phyloP scores from a whole-genome alignment of 345 rosid species.

The Lenwebbia sp. region DNA sequence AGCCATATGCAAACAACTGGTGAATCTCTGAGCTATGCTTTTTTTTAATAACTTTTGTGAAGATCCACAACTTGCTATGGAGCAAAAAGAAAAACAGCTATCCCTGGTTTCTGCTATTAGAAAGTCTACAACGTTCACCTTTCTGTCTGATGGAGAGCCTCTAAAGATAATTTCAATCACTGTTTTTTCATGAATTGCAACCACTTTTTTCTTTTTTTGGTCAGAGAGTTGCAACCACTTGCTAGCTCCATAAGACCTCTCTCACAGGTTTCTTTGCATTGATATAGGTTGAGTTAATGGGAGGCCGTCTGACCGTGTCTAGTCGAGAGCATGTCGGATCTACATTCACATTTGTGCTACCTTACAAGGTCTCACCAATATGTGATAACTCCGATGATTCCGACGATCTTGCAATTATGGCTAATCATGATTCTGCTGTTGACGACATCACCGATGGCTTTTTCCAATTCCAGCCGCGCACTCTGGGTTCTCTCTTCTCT shows the following conservation, averaged over 20 bases:
- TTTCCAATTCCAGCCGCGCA: slow-evolving; percentile 71
- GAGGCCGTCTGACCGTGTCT: slow-evolving; percentile 80
- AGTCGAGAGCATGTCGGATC: slow-evolving; percentile 79
- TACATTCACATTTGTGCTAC: slow-evolving; percentile 77
- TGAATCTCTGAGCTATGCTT: slow-evolving; percentile 6
- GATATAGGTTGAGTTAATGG: slow-evolving; percentile 88
- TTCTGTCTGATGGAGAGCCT: not conserved
- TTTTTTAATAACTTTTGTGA: not conserved
- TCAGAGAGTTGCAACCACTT: no score
- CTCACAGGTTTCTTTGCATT: slow-evolving; percentile 7
- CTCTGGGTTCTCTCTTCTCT: slow-evolving; percentile 49
- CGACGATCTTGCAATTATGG: slow-evolving; percentile 70
- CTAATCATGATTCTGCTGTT: slow-evolving; percentile 35
- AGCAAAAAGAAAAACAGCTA: not conserved
- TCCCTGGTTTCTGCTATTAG: not conserved
- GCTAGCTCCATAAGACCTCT: not conserved
- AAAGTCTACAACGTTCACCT: not conserved
- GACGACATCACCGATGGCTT: slow-evolving; percentile 65
- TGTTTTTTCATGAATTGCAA: not conserved
- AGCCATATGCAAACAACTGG: slow-evolving; percentile 97
- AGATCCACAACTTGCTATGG: not conserved
- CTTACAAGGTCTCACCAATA: slow-evolving; percentile 55
- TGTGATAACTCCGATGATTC: slow-evolving; percentile 61
- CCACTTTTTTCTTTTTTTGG: not conserved
- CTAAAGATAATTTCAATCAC: not conserved